Evolutionary conservation across 1,139 yeast species (phyloP).

Genomic region (Saccharomyces hybrid): DNA sequence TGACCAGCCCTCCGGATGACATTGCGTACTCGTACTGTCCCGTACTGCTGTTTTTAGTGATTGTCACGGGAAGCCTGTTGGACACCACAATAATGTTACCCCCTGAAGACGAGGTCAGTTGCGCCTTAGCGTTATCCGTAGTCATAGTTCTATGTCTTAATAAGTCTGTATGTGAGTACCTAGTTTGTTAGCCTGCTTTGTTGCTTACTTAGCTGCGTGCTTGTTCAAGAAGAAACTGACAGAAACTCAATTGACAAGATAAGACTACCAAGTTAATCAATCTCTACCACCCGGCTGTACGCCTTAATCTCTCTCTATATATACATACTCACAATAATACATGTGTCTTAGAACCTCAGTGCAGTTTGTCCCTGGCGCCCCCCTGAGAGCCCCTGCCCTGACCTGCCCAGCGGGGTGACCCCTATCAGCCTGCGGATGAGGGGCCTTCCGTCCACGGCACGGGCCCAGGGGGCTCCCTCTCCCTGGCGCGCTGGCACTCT

Average conservation of each 20-base stretch:
- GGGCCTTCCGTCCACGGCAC: background rate
- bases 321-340: background rate
- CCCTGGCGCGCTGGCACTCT: background rate
- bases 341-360: background rate
- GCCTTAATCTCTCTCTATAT: background rate
- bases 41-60: conserved; percentile 48
- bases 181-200: background rate
- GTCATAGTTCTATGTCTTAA: background rate
- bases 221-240: background rate
- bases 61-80: conserved; percentile 91
- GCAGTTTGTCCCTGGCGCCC: background rate
- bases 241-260: background rate
- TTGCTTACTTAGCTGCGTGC: background rate
- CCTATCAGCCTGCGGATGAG: background rate
- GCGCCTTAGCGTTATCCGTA: background rate
- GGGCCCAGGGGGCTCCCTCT: background rate
- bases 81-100: conserved; percentile 89
- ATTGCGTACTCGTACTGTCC: conserved; percentile 68
- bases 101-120: background rate
- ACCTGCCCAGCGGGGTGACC: background rate
- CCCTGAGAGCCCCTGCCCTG: conserved; percentile 2
- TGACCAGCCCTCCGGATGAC: conserved; percentile 97
- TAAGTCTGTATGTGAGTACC: background rate
- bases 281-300: background rate
- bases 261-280: background rate